These are phyloP conservation scores for Trichoderma atrobrunneum DNA, from an alignment of 2,329 filamentous ascomycete species.

Conservation along the genomic window DNA sequence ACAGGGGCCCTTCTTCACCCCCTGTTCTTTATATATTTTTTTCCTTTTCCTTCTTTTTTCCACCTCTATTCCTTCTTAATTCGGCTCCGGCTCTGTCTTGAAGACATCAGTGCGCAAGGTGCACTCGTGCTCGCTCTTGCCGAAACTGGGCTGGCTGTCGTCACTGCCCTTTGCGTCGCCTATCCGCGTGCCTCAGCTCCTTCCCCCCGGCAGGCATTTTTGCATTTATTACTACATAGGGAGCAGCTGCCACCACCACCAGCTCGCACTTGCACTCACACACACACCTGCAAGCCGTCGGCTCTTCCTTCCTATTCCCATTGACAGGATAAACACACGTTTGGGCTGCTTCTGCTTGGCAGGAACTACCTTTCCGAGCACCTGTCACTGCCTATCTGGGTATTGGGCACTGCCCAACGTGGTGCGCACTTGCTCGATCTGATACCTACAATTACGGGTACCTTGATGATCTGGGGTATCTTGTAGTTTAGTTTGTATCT, in stretches of 20 bases:
- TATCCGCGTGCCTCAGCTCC: constrained; percentile 4
- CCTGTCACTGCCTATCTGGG: not conserved
- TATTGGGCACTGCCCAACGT: not conserved
- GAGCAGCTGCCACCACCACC: not conserved
- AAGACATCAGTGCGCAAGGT: not conserved
- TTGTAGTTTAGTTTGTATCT: not conserved
- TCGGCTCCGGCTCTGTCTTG: not conserved
- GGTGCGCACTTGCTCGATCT: not conserved
- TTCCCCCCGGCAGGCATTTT: not conserved
- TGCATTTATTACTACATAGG: not conserved
- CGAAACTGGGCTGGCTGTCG: not conserved
- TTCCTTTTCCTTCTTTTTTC: not conserved
- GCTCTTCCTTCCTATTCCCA: not conserved
- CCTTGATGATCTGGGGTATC: constrained; percentile 13
- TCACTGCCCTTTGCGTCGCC: not conserved
- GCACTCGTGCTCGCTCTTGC: constrained; percentile 1
- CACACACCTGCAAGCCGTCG: not conserved
- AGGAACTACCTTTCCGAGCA: not conserved
- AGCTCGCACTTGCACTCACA: not conserved
- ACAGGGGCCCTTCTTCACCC: not conserved
- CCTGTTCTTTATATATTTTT: not conserved
- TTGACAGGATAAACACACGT: not conserved
- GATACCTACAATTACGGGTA: not conserved
- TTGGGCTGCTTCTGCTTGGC: not conserved
- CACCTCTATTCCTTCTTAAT: not conserved